Percentiles rank a stretch among this genome's conserved stretches.
phyloP scores from a whole-genome alignment of 352 stramenopile genomes.

The Plasmopara muralis region DNA sequence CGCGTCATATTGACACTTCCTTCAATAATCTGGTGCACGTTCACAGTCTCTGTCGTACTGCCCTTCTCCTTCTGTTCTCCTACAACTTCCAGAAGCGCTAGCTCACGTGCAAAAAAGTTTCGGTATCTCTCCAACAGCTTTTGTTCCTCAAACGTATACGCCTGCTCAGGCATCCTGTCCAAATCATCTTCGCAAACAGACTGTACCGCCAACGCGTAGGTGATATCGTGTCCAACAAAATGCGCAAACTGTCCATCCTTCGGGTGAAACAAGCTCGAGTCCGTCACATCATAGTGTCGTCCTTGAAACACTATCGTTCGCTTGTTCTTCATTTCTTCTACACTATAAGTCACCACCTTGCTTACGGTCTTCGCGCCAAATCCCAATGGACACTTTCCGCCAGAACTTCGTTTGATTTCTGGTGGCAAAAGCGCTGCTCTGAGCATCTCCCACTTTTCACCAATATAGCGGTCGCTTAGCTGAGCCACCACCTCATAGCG shows the following conservation, averaged over 20 bases:
- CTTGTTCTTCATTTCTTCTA: conserved; percentile 18
- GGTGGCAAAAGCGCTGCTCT: conserved; percentile 30
- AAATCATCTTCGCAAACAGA: conserved; percentile 34
- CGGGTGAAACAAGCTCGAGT: conserved; percentile 41
- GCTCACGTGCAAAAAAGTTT: conserved; percentile 32
- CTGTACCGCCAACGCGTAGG: conserved; percentile 41
- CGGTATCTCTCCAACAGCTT: conserved; percentile 50
- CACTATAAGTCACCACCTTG: conserved; percentile 18
- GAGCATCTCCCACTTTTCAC: conserved; percentile 35
- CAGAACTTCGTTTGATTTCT: conserved; percentile 10
- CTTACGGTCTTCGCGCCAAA: conserved; percentile 36
- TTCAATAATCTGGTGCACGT: conserved; percentile 43
- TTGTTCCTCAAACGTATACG: conserved; percentile 57
- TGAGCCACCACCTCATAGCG: conserved; percentile 43
- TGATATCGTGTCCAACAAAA: conserved; percentile 61
- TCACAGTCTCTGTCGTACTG: conserved; percentile 7
- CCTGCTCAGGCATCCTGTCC: conserved; percentile 24
- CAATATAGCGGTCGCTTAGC: conserved; percentile 39
- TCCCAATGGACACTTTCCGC: conserved; percentile 50
- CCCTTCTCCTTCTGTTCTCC: conserved; percentile 6
- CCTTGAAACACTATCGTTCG: conserved; percentile 50
- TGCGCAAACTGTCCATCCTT: conserved; percentile 33
- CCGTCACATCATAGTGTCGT: conserved; percentile 43
- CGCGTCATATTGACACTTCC: conserved; percentile 16
- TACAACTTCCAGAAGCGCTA: conserved; percentile 26